Evolutionary conservation across 2,329 filamentous ascomycete genomes (phyloP), one percentile per base, ranked within the genome.

Genomic region (Diaporthe humulicola): DNA sequence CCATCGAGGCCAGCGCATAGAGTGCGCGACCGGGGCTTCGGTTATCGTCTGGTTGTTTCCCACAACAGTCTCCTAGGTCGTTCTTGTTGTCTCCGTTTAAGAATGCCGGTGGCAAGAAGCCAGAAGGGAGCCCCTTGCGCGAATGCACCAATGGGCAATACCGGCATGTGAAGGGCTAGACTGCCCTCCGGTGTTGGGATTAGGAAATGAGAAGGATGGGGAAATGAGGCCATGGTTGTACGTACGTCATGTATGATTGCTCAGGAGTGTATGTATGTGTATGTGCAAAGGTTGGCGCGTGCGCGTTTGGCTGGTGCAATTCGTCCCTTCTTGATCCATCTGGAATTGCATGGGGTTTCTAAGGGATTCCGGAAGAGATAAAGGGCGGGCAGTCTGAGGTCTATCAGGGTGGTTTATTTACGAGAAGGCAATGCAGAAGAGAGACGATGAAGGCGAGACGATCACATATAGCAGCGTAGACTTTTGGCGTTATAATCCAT

Each of bases 1-100:
- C 79, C 54, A 78, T 81, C 42, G 82, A 84, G 76, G 83, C 82
- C 77, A 81, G 81, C 76, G 82, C 82, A 77, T 84, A 84, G 82
- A 78, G 77, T 77, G 81, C 79, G 71, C 71, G 66, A 22, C 75
- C 73, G 15, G 77, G 79, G 52, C 75, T 75, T 30, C 74, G 74
- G 56, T 74, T 75, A 33, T 73, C 77, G 70, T 45, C 73, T 28
- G 56, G 45, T 17, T 57, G 73, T n/a, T 74, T 78, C 50, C 76
- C 76, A 8, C 73, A 73, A 42, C 78, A 79, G 48, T 76, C 78
- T 12, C 81, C 81, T 9, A 78, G 77, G 48, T 81, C 79, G 50
- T 77, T 80, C 22, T 73, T 82, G 73, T 77, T 81, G 19, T 77
- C 75, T n/a, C 71, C 78, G 28, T 79, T 78, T 74, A 76, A 76